Conservation (phyloP, 139 green algal species). For the Diplosphaera chodatii region DNA sequence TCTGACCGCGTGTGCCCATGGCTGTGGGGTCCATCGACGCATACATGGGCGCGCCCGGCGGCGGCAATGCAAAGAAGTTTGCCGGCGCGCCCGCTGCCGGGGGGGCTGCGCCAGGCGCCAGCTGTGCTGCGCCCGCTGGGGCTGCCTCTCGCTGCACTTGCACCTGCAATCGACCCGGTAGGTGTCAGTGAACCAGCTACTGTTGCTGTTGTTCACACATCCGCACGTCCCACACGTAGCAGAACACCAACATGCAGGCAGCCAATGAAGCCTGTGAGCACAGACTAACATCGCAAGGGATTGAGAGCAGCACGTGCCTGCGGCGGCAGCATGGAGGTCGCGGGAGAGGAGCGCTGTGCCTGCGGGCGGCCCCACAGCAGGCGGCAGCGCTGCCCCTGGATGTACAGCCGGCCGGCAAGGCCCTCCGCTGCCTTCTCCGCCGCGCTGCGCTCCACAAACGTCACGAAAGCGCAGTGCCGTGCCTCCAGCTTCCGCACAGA, state of each 20-base stretch:
- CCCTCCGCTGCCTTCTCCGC: conserved; percentile 84
- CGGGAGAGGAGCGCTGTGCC: conserved; percentile 7
- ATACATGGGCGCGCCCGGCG: conserved; percentile 21
- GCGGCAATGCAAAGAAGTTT: conserved; percentile 34
- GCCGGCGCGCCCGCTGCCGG: not conserved
- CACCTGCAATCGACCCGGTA: not conserved
- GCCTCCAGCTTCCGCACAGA: conserved; percentile 27
- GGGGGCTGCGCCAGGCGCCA: not conserved
- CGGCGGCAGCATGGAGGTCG: conserved; percentile 17
- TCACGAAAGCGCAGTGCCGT: conserved; percentile 81
- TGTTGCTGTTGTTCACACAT: no score
- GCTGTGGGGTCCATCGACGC: conserved; percentile 55
- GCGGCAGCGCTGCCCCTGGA: conserved; percentile 76
- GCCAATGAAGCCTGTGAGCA: no score
- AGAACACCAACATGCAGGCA: not conserved
- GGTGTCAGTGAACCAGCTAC: no score
- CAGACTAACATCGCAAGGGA: conserved; percentile 1
- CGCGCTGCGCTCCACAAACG: conserved; percentile 56
- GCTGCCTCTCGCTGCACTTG: not conserved
- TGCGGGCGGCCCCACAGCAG: conserved; percentile 89
- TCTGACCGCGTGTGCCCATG: conserved; percentile 25
- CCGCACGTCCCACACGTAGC: not conserved
- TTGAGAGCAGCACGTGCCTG: conserved; percentile 17
- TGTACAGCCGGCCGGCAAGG: conserved; percentile 58
- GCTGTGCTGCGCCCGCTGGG: conserved; percentile 3